Conservation (phyloP, 768 basidiomycete species). For the Cystofilobasidium macerans region DNA sequence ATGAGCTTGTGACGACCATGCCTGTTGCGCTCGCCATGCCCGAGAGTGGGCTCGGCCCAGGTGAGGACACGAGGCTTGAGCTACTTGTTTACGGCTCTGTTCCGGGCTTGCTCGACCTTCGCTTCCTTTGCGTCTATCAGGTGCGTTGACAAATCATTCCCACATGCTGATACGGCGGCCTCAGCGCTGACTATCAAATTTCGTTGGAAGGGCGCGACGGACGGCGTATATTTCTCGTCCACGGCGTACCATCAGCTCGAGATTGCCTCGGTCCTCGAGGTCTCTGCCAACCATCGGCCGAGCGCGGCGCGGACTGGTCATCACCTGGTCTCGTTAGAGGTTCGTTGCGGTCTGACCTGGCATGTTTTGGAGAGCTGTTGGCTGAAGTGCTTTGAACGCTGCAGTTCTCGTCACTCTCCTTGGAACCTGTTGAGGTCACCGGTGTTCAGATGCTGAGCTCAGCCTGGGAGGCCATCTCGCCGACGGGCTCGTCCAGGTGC, state of each 20-base stretch:
- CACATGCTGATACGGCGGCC: no score
- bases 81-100: slow-evolving; percentile 49
- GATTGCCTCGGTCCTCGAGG: slow-evolving; percentile 49
- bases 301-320: slow-evolving; percentile 30
- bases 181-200: background rate
- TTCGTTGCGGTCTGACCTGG: background rate
- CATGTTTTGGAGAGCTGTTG: background rate
- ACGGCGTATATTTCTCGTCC: background rate
- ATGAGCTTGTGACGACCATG: background rate
- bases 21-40: slow-evolving; percentile 37
- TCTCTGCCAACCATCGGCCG: slow-evolving; percentile 48
- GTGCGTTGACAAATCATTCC: no score
- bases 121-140: slow-evolving; percentile 54
- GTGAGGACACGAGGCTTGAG: slow-evolving; percentile 46
- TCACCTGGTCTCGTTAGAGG: slow-evolving; percentile 14
- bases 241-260: slow-evolving; percentile 4
- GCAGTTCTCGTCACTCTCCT: slow-evolving; percentile 10
- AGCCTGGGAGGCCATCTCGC: slow-evolving; percentile 50
- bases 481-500: slow-evolving; percentile 32
- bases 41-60: slow-evolving; percentile 40
- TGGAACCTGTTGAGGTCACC: slow-evolving; percentile 41
- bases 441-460: slow-evolving; percentile 60
- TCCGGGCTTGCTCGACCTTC: slow-evolving; percentile 47
- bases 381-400: background rate
- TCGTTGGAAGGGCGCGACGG: background rate